Conservation (phyloP, 805 yeast species). For the Zygotorulaspora sp. region DNA sequence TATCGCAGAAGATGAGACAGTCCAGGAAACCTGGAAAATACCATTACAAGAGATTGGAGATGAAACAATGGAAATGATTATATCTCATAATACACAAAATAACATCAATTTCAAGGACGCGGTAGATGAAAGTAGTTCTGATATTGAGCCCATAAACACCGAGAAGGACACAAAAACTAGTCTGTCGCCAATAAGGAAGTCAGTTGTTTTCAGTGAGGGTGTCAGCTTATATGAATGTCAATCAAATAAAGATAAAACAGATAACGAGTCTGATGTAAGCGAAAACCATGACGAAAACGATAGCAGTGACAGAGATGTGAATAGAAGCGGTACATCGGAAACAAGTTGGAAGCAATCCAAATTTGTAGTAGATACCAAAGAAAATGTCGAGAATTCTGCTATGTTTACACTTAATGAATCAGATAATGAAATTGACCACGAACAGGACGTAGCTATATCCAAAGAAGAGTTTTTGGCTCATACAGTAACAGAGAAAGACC, state of each 20-base stretch:
- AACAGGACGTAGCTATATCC: conserved; percentile 11
- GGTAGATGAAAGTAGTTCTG: not conserved
- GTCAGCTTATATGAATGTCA: conserved; percentile 17
- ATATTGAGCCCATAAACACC: too few species aligned
- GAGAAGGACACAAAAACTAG: not conserved
- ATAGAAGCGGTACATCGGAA: not conserved
- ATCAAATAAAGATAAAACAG: not conserved
- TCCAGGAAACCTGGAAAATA: conserved; percentile 14
- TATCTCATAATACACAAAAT: conserved; percentile 24
- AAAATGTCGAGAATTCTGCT: not conserved
- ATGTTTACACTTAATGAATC: conserved; percentile 5
- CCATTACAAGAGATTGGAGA: conserved; percentile 32
- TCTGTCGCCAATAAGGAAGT: conserved; percentile 9
- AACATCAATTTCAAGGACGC: conserved; percentile 4
- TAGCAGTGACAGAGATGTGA: not conserved
- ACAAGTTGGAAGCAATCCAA: conserved; percentile 12
- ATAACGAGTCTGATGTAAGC: too few species aligned
- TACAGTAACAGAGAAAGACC: conserved; percentile 15
- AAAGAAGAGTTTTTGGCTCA: conserved; percentile 15
- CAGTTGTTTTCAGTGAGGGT: conserved; percentile 21
- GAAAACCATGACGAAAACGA: conserved; percentile 1
- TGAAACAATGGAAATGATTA: conserved; percentile 34
- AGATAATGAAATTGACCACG: conserved; percentile 9
- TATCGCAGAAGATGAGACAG: not conserved
- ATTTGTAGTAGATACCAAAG: not conserved